Conservation (phyloP, 495 filamentous ascomycete species). For the Sabuloglossum arenarium region DNA sequence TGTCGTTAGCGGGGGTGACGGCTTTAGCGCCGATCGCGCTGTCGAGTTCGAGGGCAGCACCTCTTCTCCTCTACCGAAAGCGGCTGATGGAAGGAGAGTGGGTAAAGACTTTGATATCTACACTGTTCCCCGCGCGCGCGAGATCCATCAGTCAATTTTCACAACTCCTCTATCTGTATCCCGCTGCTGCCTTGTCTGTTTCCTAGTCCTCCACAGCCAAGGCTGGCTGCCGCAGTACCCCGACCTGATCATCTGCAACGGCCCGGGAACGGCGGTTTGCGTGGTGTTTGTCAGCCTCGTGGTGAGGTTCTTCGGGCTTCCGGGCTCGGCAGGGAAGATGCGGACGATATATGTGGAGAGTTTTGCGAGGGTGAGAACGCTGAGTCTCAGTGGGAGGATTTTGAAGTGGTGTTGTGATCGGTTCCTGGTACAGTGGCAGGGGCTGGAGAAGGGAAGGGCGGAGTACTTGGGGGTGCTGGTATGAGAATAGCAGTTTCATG, state of each 20-base stretch:
- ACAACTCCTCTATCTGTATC: slow-evolving; percentile 42
- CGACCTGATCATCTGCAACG: slow-evolving; percentile 68
- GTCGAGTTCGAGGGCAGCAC: slow-evolving; percentile 34
- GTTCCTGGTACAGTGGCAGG: slow-evolving; percentile 58
- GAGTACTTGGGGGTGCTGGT: slow-evolving; percentile 4
- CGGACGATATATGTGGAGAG: slow-evolving; percentile 73
- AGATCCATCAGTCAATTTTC: slow-evolving; percentile 54
- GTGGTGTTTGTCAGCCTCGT: slow-evolving; percentile 46
- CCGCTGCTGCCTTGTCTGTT: slow-evolving; percentile 29
- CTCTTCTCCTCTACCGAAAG: neutral
- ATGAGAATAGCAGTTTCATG: no score
- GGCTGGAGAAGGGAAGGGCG: slow-evolving; percentile 19
- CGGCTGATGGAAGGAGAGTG: neutral
- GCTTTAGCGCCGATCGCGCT: slow-evolving; percentile 45
- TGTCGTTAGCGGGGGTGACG: slow-evolving; percentile 56
- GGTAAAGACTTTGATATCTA: slow-evolving; percentile 27
- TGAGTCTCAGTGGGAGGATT: slow-evolving; percentile 66
- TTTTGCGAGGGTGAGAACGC: slow-evolving; percentile 59
- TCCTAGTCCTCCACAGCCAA: slow-evolving; percentile 17
- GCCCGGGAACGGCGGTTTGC: slow-evolving; percentile 70
- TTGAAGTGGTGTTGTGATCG: slow-evolving; percentile 42
- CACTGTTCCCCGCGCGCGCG: slow-evolving; percentile 47
- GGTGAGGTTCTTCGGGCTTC: slow-evolving; percentile 36
- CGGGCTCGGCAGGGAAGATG: slow-evolving; percentile 28
- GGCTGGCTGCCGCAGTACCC: slow-evolving; percentile 26